Conservation (phyloP, 73 alveolate species). For the Uronychia setigera region DNA sequence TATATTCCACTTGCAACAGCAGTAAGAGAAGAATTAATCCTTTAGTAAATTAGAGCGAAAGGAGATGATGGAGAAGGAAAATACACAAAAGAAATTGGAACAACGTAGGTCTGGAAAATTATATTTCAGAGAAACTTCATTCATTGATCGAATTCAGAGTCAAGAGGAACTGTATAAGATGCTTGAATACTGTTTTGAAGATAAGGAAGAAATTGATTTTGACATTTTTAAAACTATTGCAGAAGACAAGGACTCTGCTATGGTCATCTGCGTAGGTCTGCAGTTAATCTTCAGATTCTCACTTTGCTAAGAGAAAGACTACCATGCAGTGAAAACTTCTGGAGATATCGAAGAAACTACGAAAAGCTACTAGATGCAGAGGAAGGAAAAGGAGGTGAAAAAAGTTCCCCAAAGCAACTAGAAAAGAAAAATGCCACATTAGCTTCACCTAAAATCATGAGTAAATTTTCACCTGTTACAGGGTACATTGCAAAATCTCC, state of each 20-base stretch:
- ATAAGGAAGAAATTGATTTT: constrained; percentile 42
- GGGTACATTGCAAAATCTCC: neutral
- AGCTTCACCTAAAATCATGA: constrained; percentile 33
- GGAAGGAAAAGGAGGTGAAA: neutral
- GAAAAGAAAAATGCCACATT: constrained; percentile 6
- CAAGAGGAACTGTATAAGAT: constrained; percentile 45
- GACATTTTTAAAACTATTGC: constrained; percentile 45
- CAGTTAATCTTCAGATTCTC: constrained; percentile 2
- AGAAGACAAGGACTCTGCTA: constrained; percentile 45
- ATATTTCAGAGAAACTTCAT: neutral
- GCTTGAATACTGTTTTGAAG: constrained; percentile 40
- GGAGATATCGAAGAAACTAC: constrained; percentile 45
- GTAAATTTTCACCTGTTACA: constrained; percentile 34
- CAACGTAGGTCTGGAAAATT: constrained; percentile 18
- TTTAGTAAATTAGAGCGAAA: neutral
- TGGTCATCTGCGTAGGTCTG: constrained; percentile 39
- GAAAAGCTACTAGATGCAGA: constrained; percentile 12
- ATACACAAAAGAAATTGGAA: constrained; percentile 39
- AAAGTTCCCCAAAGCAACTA: neutral
- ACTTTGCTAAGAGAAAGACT: constrained; percentile 43
- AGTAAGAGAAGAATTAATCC: neutral
- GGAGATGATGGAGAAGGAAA: constrained; percentile 2
- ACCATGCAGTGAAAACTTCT: constrained; percentile 64
- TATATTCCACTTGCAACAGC: constrained; percentile 19
- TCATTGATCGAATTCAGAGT: constrained; percentile 39